Evolutionary conservation across 2,329 filamentous ascomycete species (phyloP).

Genomic region (Colletotrichum melonis): DNA sequence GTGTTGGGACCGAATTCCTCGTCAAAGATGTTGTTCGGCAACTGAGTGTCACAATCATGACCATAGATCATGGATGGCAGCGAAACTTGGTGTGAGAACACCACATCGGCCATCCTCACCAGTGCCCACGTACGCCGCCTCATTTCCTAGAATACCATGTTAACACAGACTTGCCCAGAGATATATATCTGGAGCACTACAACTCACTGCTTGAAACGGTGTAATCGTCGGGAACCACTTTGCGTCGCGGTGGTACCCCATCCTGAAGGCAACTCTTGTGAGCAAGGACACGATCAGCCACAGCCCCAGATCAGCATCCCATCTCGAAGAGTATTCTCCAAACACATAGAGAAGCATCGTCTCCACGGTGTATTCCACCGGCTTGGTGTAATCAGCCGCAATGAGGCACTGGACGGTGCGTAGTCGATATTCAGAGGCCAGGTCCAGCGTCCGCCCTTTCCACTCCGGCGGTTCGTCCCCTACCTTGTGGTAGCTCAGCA

Average conservation of each 20-base stretch:
- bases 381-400: constrained; percentile 81
- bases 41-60: constrained; percentile 78
- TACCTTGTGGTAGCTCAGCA: constrained; percentile 83
- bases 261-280: constrained; percentile 70
- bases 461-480: constrained; percentile 85
- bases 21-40: constrained; percentile 84
- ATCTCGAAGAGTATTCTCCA: constrained; percentile 78
- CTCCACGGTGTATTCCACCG: constrained; percentile 80
- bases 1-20: constrained; percentile 80
- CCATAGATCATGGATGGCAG: constrained; percentile 77
- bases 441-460: constrained; percentile 71
- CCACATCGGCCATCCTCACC: constrained; percentile 77
- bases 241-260: constrained; percentile 83
- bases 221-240: constrained; percentile 78
- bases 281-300: constrained; percentile 67
- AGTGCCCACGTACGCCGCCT: constrained; percentile 75
- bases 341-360: constrained; percentile 81
- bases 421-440: constrained; percentile 73
- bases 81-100: constrained; percentile 82
- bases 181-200: background rate
- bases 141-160: constrained; percentile 68
- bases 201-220: constrained; percentile 75
- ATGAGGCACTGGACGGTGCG: constrained; percentile 83
- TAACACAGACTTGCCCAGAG: background rate
- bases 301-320: constrained; percentile 78